Evolutionary conservation across 257 asterid genomes (phyloP), one percentile per base, ranked within the genome.

Genomic region (Forsythia viridissima): DNA sequence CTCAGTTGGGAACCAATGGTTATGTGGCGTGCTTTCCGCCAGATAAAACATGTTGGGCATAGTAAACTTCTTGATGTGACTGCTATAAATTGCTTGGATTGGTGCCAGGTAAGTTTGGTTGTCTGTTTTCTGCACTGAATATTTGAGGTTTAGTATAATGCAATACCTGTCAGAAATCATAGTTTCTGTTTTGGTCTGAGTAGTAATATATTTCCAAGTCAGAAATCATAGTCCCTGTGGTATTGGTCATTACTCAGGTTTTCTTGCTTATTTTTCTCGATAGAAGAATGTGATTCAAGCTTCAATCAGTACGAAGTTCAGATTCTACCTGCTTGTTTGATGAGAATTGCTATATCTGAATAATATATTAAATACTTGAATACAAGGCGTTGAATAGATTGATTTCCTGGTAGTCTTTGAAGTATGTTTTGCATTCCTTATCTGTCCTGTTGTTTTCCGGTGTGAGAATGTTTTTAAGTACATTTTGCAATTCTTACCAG

Each of bases 1-100:
- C 76, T 91, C 88, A 92, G 97, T 82, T 91, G 97, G 97, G 96
- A 92, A 59, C 97, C 97, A 13, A 89, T 90, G 96, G 96, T 92
- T 57, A 92, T 92, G 96, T 89, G 93, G 93, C 92, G 97, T 78
- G 96, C 91, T 69, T 77, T 81, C 70, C 90, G 97, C 41, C 94
- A 88, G 76, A 78, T 83, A 16, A 82, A 77, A 71, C 83, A 79
- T 30, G 20, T 38, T 8, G 86, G 87, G 3, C 88, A 86, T 57
- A 75, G 72, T 8, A 20, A 15, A 21, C 92, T 85, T 63, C 84
- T 88, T 75, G 82, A 87, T 39, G 88, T 89, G 73, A 48, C 76
- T 55, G 94, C 91, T 72, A 61, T 91, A 57, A 85, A 82, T 86
- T 89, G 94, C 90, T 85, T 91, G 74, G 89, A 90, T 78, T 92